Percentiles rank a stretch among this genome's conserved stretches.
Evolutionary conservation across 768 basidiomycete species (phyloP).

Genomic region (Tulasnella sp.): DNA sequence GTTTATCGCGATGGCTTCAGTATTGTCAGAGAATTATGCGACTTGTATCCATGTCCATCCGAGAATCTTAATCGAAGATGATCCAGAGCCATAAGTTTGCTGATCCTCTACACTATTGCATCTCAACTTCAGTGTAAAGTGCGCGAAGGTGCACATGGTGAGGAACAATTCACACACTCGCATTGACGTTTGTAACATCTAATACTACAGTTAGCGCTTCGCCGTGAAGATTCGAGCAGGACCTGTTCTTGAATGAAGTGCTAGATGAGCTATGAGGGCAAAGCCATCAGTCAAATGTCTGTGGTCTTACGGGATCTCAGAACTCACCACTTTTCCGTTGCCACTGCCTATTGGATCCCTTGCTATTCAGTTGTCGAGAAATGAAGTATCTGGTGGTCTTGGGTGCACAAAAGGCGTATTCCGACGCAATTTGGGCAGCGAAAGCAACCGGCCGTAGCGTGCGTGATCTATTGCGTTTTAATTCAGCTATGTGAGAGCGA

Average conservation of each 20-base stretch:
- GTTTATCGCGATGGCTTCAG: too few species aligned
- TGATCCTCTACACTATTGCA: too few species aligned
- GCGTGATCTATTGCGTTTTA: constrained; percentile 12
- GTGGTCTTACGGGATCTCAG: neutral
- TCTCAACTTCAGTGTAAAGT: too few species aligned
- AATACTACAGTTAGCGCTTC: too few species aligned
- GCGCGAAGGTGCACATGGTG: too few species aligned
- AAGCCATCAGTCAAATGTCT: neutral
- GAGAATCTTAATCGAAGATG: too few species aligned
- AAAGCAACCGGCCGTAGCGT: neutral
- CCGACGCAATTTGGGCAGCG: neutral
- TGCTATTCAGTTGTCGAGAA: neutral
- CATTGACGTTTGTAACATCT: too few species aligned
- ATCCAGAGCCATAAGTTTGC: too few species aligned
- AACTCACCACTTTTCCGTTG: neutral
- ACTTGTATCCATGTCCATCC: too few species aligned
- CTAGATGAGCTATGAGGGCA: neutral
- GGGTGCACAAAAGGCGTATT: neutral
- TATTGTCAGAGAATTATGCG: too few species aligned
- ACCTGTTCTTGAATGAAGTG: neutral
- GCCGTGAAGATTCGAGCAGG: constrained; percentile 4
- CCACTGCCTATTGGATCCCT: neutral
- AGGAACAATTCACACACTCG: neutral
- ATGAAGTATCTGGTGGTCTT: neutral
- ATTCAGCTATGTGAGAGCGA: too few species aligned